A percentile compares a stretch with the other conserved stretches of the same genome.
Evolutionary conservation across 2,329 filamentous ascomycete species (phyloP).

Genomic region (Leptographium procerum): DNA sequence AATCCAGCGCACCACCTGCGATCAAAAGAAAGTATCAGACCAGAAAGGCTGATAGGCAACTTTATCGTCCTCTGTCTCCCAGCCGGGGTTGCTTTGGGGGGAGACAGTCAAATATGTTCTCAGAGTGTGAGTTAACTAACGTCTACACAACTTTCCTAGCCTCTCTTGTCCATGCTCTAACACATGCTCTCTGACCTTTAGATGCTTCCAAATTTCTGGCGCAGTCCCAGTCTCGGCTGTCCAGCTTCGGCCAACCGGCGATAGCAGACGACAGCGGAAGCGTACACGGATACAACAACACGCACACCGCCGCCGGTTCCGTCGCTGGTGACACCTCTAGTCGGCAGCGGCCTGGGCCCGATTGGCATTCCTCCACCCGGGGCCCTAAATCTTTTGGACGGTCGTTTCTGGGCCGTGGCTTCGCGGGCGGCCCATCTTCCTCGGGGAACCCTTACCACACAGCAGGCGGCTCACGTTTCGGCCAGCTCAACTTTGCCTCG

Average conservation of each 20-base stretch:
- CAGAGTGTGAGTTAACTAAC: constrained; percentile 63
- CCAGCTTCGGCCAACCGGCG: constrained; percentile 50
- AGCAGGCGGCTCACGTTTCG: constrained; percentile 58
- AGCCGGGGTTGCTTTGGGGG: constrained; percentile 6
- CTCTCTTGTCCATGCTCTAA: neutral
- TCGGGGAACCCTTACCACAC: constrained; percentile 69
- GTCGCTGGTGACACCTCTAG: constrained; percentile 10
- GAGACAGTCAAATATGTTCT: constrained; percentile 53
- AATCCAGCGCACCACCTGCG: neutral
- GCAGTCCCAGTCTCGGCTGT: constrained; percentile 87
- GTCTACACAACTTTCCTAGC: neutral
- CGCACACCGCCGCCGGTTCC: neutral
- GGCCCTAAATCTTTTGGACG: constrained; percentile 24
- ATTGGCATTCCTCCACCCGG: constrained; percentile 22
- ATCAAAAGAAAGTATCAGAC: neutral
- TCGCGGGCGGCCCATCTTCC: constrained; percentile 24
- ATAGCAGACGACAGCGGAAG: constrained; percentile 32
- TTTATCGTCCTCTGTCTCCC: constrained; percentile 1
- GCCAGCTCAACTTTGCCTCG: constrained; percentile 62
- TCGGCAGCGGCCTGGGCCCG: constrained; percentile 21
- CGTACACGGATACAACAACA: constrained; percentile 24
- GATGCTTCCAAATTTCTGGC: constrained; percentile 95
- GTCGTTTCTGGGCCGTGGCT: constrained; percentile 25
- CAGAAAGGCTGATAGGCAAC: neutral
- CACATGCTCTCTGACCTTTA: constrained; percentile 25